Percentiles rank a stretch among this genome's conserved stretches.
phyloP scores from a whole-genome alignment of 1,139 yeast species.

The Yamadazyma pseudoaaseri region DNA sequence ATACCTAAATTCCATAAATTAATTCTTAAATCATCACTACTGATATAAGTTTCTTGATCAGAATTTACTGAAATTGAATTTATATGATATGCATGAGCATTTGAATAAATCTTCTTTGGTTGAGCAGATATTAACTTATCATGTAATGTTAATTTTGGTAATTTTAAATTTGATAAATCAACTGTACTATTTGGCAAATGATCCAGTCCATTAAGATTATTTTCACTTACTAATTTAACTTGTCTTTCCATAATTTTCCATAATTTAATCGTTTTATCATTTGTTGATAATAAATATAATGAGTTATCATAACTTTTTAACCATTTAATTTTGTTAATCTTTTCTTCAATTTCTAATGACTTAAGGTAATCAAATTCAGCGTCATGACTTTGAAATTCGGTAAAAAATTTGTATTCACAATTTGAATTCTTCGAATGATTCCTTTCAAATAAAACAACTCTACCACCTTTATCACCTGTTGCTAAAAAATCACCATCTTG shows the following conservation, averaged over 20 bases:
- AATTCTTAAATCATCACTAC: slow-evolving; percentile 92
- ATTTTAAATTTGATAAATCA: slow-evolving; percentile 47
- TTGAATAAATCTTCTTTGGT: slow-evolving; percentile 87
- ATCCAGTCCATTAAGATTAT: slow-evolving; percentile 59
- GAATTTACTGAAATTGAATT: slow-evolving; percentile 92
- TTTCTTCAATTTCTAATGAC: slow-evolving; percentile 95
- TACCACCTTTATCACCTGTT: slow-evolving; percentile 98
- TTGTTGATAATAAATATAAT: slow-evolving; percentile 84
- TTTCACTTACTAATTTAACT: slow-evolving; percentile 88
- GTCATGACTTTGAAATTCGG: slow-evolving; percentile 98
- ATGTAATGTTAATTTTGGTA: slow-evolving; percentile 87
- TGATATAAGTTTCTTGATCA: slow-evolving; percentile 93
- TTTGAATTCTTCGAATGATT: slow-evolving; percentile 64
- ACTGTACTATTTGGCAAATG: slow-evolving; percentile 20
- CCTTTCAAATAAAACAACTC: slow-evolving; percentile 94
- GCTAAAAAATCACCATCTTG: slow-evolving; percentile 93
- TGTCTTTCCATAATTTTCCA: slow-evolving; percentile 96
- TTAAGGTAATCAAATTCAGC: slow-evolving; percentile 97
- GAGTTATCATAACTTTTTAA: slow-evolving; percentile 84
- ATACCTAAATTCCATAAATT: slow-evolving; percentile 95
- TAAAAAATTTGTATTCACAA: slow-evolving; percentile 92
- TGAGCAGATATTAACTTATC: slow-evolving; percentile 95
- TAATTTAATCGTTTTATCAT: slow-evolving; percentile 94
- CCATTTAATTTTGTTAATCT: slow-evolving; percentile 98
- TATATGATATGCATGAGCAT: slow-evolving; percentile 98